Evolutionary conservation across 306 rosid genomes (phyloP), one percentile per base, ranked within the genome.

Genomic region (Ceratonia siliqua): DNA sequence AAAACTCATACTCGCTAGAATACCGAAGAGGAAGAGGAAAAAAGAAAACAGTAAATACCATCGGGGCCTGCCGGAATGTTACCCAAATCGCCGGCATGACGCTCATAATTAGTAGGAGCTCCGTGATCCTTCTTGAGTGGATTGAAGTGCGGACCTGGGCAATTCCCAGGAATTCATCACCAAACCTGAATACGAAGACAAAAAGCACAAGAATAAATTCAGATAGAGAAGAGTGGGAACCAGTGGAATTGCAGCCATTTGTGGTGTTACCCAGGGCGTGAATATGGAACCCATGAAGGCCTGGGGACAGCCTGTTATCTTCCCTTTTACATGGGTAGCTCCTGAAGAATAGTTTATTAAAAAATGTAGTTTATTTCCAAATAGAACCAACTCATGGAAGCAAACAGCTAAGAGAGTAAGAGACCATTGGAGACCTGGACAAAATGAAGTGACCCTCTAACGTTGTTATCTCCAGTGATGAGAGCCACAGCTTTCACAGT

Each of bases 51-150:
- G 14, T 27, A 15, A 78, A 80, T 88, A 86, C 92, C 97, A 85
- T 89, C 86, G 46, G 67, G 87, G 72, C 89, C 97, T 1, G 88
- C 94, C 81, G 49, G 53, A 76, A 89, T 52, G 82, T 91, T 91
- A 50, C 94, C 94, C 91, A 91, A 87, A 84, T 91, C 97, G 41
- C 97, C 97, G 5, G 94, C 92, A 63, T 91, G 97, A 55, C 92
- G 89, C 74, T 87, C 82, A 73, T 81, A 41, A 68, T 91, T 89
- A 0, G 83, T 54, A 42, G 88, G 90, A 75, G 90, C 88, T 79
- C 94, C 92, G 63, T 91, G 94, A 48, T 79, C 79, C 76, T 85
- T 89, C 81, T 87, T 87, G 38, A 81, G 67, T 8, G 97, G 92
- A 84, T 89, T 91, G 84, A 82, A 91, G 75, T 91, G 92, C 61